These are phyloP conservation scores for Mycotypha africana DNA, from an alignment of 371 early-diverging fungal genomes.

Conservation along the genomic window DNA sequence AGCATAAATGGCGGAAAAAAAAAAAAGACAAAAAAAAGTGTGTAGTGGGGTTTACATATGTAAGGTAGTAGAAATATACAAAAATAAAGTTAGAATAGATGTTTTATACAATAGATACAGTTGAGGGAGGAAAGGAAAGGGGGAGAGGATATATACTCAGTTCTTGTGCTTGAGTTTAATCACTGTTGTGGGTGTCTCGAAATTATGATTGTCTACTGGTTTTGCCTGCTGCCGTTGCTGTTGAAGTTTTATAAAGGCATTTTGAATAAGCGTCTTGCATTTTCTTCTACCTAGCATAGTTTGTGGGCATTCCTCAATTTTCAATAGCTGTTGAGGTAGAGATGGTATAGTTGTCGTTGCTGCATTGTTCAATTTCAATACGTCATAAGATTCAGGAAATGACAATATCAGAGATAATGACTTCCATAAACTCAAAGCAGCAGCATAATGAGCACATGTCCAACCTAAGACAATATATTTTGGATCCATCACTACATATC, in stretches of 20 bases:
- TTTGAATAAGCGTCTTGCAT: conserved; percentile 21
- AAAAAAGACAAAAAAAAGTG: neutral
- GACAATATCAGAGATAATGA: conserved; percentile 25
- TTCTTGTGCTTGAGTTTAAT: no score
- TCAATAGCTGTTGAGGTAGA: conserved; percentile 26
- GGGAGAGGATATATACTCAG: neutral
- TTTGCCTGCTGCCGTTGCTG: neutral
- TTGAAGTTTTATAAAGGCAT: conserved; percentile 2
- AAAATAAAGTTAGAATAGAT: no score
- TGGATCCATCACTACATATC: neutral
- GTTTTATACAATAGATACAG: no score
- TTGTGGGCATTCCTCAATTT: conserved; percentile 34
- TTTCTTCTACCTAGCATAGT: conserved; percentile 21
- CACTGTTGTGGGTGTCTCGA: no score
- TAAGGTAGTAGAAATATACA: no score
- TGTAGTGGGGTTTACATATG: neutral
- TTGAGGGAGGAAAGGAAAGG: neutral
- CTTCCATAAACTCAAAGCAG: conserved; percentile 35
- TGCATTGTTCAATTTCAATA: no score
- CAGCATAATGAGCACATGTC: conserved; percentile 45
- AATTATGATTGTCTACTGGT: neutral
- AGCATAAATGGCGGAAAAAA: no score
- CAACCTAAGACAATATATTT: conserved; percentile 27
- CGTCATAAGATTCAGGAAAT: conserved; percentile 16
- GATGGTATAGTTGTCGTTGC: no score